These are phyloP conservation scores for Cyclotella atomus DNA, from an alignment of 108 stramenopile genomes.

Conservation along the genomic window DNA sequence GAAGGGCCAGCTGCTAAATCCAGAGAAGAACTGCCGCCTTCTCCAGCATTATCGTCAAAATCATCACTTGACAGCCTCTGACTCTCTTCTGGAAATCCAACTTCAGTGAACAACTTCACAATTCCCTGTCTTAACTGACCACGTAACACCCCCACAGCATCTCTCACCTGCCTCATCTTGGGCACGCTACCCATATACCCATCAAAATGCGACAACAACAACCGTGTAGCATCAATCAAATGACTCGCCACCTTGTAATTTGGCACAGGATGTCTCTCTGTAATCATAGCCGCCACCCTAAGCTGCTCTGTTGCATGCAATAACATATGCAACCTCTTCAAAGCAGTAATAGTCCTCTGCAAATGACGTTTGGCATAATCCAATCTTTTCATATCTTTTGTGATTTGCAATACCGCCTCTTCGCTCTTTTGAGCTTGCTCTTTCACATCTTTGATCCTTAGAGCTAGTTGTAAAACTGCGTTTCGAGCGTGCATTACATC, in stretches of 20 bases:
- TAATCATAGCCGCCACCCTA: slow-evolving; percentile 60
- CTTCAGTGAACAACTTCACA: slow-evolving; percentile 68
- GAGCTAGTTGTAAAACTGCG: slow-evolving; percentile 58
- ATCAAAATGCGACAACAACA: slow-evolving; percentile 87
- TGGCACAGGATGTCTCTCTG: slow-evolving; percentile 48
- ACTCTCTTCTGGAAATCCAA: slow-evolving; percentile 59
- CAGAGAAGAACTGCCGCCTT: slow-evolving; percentile 15
- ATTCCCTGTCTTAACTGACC: slow-evolving; percentile 62
- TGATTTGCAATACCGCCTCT: slow-evolving; percentile 81
- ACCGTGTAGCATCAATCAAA: slow-evolving; percentile 91
- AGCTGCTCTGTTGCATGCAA: slow-evolving; percentile 94
- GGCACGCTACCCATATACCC: slow-evolving; percentile 70
- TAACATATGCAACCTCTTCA: slow-evolving; percentile 98
- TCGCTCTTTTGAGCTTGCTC: slow-evolving; percentile 78
- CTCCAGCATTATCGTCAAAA: slow-evolving; percentile 35
- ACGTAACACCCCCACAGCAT: slow-evolving; percentile 66
- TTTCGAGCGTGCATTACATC: slow-evolving; percentile 77
- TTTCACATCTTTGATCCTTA: slow-evolving; percentile 67
- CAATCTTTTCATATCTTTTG: slow-evolving; percentile 95
- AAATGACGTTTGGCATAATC: slow-evolving; percentile 97
- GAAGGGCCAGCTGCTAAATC: slow-evolving; percentile 10
- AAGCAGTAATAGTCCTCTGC: slow-evolving; percentile 93
- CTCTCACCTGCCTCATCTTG: slow-evolving; percentile 63
- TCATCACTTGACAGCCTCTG: slow-evolving; percentile 10
- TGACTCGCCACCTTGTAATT: slow-evolving; percentile 90